Conservation (phyloP, 2,329 filamentous ascomycete species). For the Acrocalymma vagum region DNA sequence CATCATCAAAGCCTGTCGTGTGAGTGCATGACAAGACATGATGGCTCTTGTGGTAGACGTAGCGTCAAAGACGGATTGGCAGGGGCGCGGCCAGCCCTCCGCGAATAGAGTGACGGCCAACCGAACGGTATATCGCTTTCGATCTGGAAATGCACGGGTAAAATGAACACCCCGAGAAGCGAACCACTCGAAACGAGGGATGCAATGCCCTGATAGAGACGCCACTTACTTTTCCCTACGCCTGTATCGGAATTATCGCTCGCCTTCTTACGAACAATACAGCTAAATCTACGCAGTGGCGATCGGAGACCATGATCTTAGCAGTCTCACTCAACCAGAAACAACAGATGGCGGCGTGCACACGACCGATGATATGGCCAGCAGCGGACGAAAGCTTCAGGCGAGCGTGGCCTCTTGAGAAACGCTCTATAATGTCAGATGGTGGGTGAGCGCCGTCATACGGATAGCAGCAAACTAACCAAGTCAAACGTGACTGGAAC, state of each 20-base stretch:
- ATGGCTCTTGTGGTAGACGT: constrained; percentile 20
- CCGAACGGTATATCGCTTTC: constrained; percentile 18
- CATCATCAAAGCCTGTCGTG: constrained; percentile 13
- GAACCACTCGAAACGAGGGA: constrained; percentile 24
- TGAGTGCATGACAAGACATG: constrained; percentile 31
- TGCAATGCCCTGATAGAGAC: constrained; percentile 16
- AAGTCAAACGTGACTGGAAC: neutral
- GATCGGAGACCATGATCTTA: neutral
- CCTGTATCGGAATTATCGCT: constrained; percentile 13
- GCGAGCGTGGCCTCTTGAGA: neutral
- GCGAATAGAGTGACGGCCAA: constrained; percentile 27
- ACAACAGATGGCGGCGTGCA: neutral
- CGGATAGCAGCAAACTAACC: neutral
- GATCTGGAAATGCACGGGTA: constrained; percentile 36
- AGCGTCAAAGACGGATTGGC: constrained; percentile 22
- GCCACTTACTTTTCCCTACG: constrained; percentile 14
- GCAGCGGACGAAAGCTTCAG: neutral
- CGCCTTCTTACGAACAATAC: constrained; percentile 15
- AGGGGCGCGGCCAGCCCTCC: constrained; percentile 13
- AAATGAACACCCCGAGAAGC: constrained; percentile 24
- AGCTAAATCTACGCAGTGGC: constrained; percentile 11
- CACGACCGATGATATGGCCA: neutral
- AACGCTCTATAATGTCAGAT: neutral
- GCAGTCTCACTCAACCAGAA: neutral
- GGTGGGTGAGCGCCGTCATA: neutral